Percentiles rank a stretch among this genome's conserved stretches.
phyloP scores from a whole-genome alignment of 1,284 basidiomycete species.

The Moesziomyces sp. region DNA sequence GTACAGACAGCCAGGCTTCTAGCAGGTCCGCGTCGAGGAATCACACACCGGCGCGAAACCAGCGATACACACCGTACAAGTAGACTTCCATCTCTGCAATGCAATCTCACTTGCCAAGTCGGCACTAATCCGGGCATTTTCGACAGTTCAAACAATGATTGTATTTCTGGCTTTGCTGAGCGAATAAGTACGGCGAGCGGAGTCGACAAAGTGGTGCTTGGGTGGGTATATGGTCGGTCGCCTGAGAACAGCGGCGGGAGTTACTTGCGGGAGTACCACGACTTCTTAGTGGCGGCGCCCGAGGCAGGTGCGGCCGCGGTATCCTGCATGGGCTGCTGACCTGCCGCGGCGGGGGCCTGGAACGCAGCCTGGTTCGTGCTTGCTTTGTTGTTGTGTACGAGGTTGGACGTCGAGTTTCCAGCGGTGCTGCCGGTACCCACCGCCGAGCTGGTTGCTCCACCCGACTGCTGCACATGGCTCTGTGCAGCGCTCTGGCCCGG shows the following conservation, averaged over 20 bases:
- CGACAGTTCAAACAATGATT: no score
- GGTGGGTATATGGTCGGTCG: neutral
- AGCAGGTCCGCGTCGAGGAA: constrained; percentile 26
- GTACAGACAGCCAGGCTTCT: constrained; percentile 4
- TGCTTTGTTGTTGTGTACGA: constrained; percentile 12
- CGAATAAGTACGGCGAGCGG: neutral
- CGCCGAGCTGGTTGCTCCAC: neutral
- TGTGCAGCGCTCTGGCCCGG: constrained; percentile 27
- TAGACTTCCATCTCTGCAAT: neutral
- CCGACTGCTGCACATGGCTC: constrained; percentile 15
- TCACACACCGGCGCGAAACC: constrained; percentile 17
- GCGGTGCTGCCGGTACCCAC: constrained; percentile 8
- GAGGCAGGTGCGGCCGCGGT: constrained; percentile 11
- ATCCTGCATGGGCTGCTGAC: constrained; percentile 26
- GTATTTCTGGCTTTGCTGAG: neutral
- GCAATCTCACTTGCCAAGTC: neutral
- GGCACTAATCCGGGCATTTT: no score
- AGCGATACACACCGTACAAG: constrained; percentile 44
- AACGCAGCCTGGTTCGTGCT: constrained; percentile 7
- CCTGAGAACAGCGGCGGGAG: neutral
- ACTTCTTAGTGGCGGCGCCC: constrained; percentile 18
- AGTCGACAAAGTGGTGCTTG: neutral
- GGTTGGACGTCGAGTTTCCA: constrained; percentile 25
- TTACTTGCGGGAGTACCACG: constrained; percentile 9
- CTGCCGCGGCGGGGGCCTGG: constrained; percentile 2